Base-by-base conservation (phyloP, 1,284 basidiomycete genomes). In the Cryptococcus floricola region DNA sequence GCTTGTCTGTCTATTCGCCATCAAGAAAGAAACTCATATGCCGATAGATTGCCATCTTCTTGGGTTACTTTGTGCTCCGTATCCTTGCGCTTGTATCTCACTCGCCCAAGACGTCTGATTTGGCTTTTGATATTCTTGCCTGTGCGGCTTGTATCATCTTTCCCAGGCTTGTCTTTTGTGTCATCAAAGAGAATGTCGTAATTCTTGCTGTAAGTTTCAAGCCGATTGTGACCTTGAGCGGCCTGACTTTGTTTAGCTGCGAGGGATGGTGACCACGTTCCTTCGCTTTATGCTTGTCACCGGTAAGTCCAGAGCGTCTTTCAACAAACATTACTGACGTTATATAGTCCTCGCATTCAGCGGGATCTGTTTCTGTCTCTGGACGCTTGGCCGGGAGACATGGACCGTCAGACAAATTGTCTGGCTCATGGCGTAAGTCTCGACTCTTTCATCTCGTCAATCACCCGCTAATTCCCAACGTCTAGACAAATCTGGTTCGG, bases 91-190 rank as follows among this genome's bases (percentile, higher is more conserved):
- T 92, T 14, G 71, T 78, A 10, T 72, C 79, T 48, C 71, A 79
- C 48, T 81, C 89, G 18, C 83, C 73, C 23, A 78, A 75, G 9
- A 74, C 80, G 0, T 89, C 89, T 2, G 83, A 85, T 50, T 76
- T 88, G 58, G 86, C 87, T 5, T 92, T 92, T 67, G 89, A 93
- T 65, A 81, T 91, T 43, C 80, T 94, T 37, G 82, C 90, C 5
- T 90, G 87, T 65, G 89, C 87, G 8, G 90, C 88, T 9, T 93
- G 90, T 67, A 86, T 94, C 48, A 81, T 94, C 25, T 89, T 93
- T 69, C 91, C 91, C 10, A 82, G 91, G 45, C 77, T 94, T 16
- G 89, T 88, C 0, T 94, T 94, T 76, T 92, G 90, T 70, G 83
- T 88, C 2, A 83, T 94, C 50, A 86, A 85, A 16, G 87, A 90